phyloP scores from a whole-genome alignment of 2,329 filamentous ascomycete genomes.

The Penicillium sp. region DNA sequence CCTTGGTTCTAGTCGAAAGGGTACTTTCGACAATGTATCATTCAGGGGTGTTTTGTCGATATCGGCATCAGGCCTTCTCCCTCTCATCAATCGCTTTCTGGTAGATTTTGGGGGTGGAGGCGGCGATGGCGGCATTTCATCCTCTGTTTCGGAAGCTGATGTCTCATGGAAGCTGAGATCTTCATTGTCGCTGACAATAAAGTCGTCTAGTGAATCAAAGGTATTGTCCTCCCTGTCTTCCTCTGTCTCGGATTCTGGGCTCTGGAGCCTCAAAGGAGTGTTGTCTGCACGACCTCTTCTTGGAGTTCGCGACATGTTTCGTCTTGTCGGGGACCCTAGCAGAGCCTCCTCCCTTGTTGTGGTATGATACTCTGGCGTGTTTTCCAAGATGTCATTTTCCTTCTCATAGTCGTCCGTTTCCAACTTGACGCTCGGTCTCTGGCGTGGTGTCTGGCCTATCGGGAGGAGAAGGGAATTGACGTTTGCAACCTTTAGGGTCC shows the following conservation, averaged over 20 bases:
- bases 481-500: constrained; percentile 32
- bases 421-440: constrained; percentile 27
- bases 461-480: constrained; percentile 39
- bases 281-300: constrained; percentile 14
- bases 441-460: constrained; percentile 25
- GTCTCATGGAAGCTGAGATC: constrained; percentile 38
- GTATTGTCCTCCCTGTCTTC: constrained; percentile 31
- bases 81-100: constrained; percentile 38
- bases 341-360: constrained; percentile 21
- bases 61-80: constrained; percentile 30
- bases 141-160: constrained; percentile 32
- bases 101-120: constrained; percentile 24
- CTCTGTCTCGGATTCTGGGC: constrained; percentile 25
- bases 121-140: constrained; percentile 20
- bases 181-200: constrained; percentile 45
- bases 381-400: constrained; percentile 36
- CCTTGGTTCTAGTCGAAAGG: constrained; percentile 23
- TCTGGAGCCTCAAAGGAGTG: constrained; percentile 17
- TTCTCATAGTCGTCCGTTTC: constrained; percentile 37
- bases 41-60: constrained; percentile 17
- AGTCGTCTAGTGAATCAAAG: constrained; percentile 43
- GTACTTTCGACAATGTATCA: constrained; percentile 6
- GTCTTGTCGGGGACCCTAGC: constrained; percentile 23
- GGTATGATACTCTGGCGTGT: constrained; percentile 14
- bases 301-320: constrained; percentile 8